Evolutionary conservation across 2,329 filamentous ascomycete genomes (phyloP), one percentile per base, ranked within the genome.

Genomic region (Cladophialophora bantiana): DNA sequence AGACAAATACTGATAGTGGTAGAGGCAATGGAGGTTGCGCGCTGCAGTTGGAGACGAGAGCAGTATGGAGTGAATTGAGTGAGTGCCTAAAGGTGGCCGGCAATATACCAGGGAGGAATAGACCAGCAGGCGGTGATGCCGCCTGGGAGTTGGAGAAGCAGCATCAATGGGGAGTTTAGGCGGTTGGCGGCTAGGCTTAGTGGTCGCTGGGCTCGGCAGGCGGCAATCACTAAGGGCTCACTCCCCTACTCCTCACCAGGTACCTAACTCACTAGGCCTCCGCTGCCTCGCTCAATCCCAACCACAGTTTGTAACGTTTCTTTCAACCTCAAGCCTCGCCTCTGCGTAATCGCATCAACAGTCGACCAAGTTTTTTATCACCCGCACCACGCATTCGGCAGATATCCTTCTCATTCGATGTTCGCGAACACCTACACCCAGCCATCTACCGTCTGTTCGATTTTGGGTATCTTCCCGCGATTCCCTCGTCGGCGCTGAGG

Each of bases 291-390:
- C 42, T 50, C 45, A 50, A 52, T 52, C 45, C 42, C 35, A 31
- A 62, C 45, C 45, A 20, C 45, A 50, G 45, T 50, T 50, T 50
- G 45, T 50, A 58, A 42, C 36, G 36, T 48, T 66, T 70, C 64
- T 70, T 69, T 71, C 67, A 68, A 70, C 70, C 62, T 70, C 68
- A 69, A 62, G 57, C 62, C 69, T 70, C 54, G 34, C 62, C 58
- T 64, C 65, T 62, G 67, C 69, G 65, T 59, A 48, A 66, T 64
- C 52, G 38, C 63, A 57, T 62, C 65, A 67, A 54, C 38, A 58
- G 59, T 65, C 59, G 55, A 42, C 62, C 59, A 55, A 60, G 55
- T 67, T 64, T 57, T 71, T 57, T 66, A 71, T 70, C 68, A 48
- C 52, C 65, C 68, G 59, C 71, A 59, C 61, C 58, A n/a, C 55